Base-by-base conservation (phyloP, 805 yeast species). In the Starmerella gropengiesseri region DNA sequence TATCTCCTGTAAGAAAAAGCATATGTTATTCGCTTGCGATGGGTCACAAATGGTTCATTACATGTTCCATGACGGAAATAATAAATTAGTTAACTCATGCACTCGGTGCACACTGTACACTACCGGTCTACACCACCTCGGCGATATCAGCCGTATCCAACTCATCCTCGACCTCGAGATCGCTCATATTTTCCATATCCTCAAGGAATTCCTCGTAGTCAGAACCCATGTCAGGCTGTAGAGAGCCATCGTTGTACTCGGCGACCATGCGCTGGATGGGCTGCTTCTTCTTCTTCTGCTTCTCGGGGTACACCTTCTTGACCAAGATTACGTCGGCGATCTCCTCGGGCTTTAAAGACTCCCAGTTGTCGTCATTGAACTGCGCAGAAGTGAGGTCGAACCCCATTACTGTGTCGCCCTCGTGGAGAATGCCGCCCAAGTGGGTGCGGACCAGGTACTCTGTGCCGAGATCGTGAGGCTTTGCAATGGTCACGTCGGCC, bases 201-300 rank as follows among this genome's bases (percentile, higher is more conserved):
- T 81, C 93, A 64, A 83, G 73, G 81, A 82, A 86, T 55, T 82
- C 64, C 65, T 85, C 95, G 66, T 84, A 86, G 64, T 86, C 58
- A 8, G 47, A 38, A 35, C 43, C 37, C 43, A 43, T 20, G 9
- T 41, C 41, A 7, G 51, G 50, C 22, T 48, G 94, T 50, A 81
- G 87, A 50, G 75, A 80, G 66, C 86, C 80, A 2, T 87, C 96
- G 52, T 76, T 74, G 66, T 87, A 94, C 66, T 91, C 97, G 59
- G 73, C 82, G 29, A 97, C 97, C 95, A 89, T 87, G 72, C 97
- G 81, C 78, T 83, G 82, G 64, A 89, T 76, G 65, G 81, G 84
- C 94, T 94, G 84, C 63, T 70, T 70, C 72, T 89, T 78, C 74
- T 79, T 66, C 67, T 74, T 75, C 36, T 76, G 69, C 67, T 79